Base-by-base conservation (phyloP, 345 rosid species). In the Brassica cretica region DNA sequence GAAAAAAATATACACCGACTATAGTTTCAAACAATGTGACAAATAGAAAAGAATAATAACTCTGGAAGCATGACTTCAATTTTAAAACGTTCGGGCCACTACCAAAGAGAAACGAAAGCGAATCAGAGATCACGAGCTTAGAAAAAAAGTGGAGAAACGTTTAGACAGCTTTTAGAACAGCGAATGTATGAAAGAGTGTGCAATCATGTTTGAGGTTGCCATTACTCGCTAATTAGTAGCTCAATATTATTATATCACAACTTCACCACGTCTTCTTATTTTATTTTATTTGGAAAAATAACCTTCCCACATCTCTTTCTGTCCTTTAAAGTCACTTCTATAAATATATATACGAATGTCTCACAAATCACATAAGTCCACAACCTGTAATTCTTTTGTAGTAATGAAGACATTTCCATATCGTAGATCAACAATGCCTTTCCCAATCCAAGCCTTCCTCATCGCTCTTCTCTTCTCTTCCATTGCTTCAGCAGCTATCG, bases 401-500 rank as follows among this genome's bases (percentile, higher is more conserved):
- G 53, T 44, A 60, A n/a, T 14, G 70, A 49, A 49, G 56, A 49
- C 18, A 7, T 49, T 49, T n/a, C 15, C 56, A n/a, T 49, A 49
- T 49, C 3, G 7, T 49, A 4, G 19, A 49, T 46, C 55, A 76
- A 21, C 56, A 24, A 76, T 76, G 80, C 12, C 8, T 62, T 66
- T 79, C 66, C 30, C 33, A 21, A 30, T 49, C 9, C 2, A 33
- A 62, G 59, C 66, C 3, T 8, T 79, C 46, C 5, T 79, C 62
- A 6, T 61, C n/a, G 11, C 55, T 58, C 68, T 58, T 60, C 18
- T 72, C 10, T 66, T 70, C 66, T 85, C 89, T 37, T 63, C 90
- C 3, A 10, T 78, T 63, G 91, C 91, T 70, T 87, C 86, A 9
- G 87, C 87, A 64, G 88, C 88, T n/a, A 77, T 85, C 15, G 96